Percentiles rank a stretch among this genome's conserved stretches.
These are phyloP conservation scores for Aspergillus aculeatus DNA, from an alignment of 2,329 filamentous ascomycete species.

Conservation along the genomic window DNA sequence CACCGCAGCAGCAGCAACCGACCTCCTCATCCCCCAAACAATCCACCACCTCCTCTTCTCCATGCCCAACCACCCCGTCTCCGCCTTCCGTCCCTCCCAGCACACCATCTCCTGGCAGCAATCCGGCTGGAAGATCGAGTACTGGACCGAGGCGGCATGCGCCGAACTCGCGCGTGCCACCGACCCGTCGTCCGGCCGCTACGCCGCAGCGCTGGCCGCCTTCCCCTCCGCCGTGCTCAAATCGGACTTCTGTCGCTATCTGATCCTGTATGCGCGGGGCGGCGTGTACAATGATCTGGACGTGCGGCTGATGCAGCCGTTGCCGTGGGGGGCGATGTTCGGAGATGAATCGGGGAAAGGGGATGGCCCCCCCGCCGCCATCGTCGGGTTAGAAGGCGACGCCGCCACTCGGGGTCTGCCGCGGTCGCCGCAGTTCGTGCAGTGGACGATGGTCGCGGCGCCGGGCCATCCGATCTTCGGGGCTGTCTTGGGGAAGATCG, in stretches of 20 bases:
- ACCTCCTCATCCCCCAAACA: background rate
- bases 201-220: background rate
- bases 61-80: background rate
- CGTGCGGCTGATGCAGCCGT: background rate
- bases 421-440: constrained; percentile 9
- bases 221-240: constrained; percentile 1
- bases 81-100: background rate
- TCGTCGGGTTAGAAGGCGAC: constrained; percentile 7
- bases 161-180: background rate
- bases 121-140: constrained; percentile 9
- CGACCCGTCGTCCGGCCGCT: background rate
- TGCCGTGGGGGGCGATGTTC: constrained; percentile 4
- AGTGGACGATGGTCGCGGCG: constrained; percentile 7
- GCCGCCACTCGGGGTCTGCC: constrained; percentile 3
- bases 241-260: constrained; percentile 8
- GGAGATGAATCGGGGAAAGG: too few relatives aligned
- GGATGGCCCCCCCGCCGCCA: background rate
- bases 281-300: constrained; percentile 7
- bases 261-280: constrained; percentile 6
- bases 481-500: background rate
- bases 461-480: constrained; percentile 2
- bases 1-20: background rate
- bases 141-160: constrained; percentile 5
- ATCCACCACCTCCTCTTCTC: constrained; percentile 7
- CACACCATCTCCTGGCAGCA: constrained; percentile 8